Evolutionary conservation across 2,329 filamentous ascomycete species (phyloP).

Genomic region (Paradendryphiella salina): DNA sequence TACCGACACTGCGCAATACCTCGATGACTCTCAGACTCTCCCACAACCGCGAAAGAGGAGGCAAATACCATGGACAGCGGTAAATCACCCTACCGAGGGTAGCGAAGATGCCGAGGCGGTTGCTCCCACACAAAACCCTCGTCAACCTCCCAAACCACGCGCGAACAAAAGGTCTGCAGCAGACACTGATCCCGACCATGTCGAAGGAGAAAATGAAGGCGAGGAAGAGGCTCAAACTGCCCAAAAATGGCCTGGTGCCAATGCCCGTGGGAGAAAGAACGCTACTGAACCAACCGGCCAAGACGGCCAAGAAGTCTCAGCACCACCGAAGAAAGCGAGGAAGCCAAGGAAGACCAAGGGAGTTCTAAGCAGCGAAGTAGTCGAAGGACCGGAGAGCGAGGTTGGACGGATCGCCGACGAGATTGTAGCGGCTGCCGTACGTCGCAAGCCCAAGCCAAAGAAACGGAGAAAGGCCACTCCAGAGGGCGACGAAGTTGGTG

Average conservation of each 20-base stretch:
- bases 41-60: slow-evolving; percentile 13
- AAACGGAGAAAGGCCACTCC: slow-evolving; percentile 20
- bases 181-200: slow-evolving; percentile 10
- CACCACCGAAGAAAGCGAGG: slow-evolving; percentile 31
- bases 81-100: slow-evolving; percentile 31
- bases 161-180: slow-evolving; percentile 9
- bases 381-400: slow-evolving; percentile 15
- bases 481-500: slow-evolving; percentile 14
- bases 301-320: slow-evolving; percentile 16
- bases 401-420: slow-evolving; percentile 14
- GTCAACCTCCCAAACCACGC: slow-evolving; percentile 19
- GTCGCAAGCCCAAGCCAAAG: slow-evolving; percentile 25
- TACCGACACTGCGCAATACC: not conserved
- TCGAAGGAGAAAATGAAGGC: slow-evolving; percentile 15
- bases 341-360: slow-evolving; percentile 37
- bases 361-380: slow-evolving; percentile 7
- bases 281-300: slow-evolving; percentile 13
- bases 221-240: slow-evolving; percentile 18
- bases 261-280: slow-evolving; percentile 26
- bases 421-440: slow-evolving; percentile 10
- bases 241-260: slow-evolving; percentile 18
- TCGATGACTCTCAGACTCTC: slow-evolving; percentile 4
- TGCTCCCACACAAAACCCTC: slow-evolving; percentile 17
- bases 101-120: slow-evolving; percentile 13
- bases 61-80: slow-evolving; percentile 34